Evolutionary conservation across 2,329 filamentous ascomycete genomes (phyloP), one percentile per base, ranked within the genome.

Genomic region (Emericellopsis cladophorae): DNA sequence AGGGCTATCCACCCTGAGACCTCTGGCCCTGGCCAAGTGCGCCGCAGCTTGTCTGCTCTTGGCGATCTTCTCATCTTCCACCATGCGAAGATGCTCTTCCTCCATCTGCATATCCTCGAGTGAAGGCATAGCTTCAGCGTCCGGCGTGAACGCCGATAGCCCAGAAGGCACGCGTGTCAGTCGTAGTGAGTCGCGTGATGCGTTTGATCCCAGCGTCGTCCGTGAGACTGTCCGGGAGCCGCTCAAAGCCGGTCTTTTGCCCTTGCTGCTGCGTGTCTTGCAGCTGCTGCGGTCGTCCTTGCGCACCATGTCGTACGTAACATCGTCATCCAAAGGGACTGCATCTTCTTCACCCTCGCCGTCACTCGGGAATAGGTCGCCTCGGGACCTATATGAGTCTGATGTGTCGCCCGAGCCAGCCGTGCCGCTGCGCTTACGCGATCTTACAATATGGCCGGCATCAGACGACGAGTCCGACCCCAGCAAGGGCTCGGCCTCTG

Each of bases 321-420:
- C 93, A 54, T 95, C 89, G 54, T 95, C 90, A 51, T 90, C 86
- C 15, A 96, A 64, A 11, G 88, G 85, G n/a, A 95, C 77, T 1
- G 90, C 90, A 60, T 96, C 90, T 57, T 94, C 89, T 47, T 93
- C 87, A 40, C 89, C 87, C 52, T 81, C 77, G 37, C 73, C 76
- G 46, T 94, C 88, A 51, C 88, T 95, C 0, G 87, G 87, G 49
- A 95, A 92, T 11, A 96, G 66, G 60, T 96, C 90, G 2, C 88
- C 88, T 37, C 90, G 71, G 10, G 88, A 95, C 51, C 89, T 83
- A 47, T 84, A 79, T 6, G 89, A 95, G 55, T 90, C 88, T 23
- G 79, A 83, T 1, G 89, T 95, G 47, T 81, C 81, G 33, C 82
- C 81, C 11, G 87, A 94, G 5, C 77, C 81, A 12, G 78, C 74